phyloP scores from a whole-genome alignment of 768 basidiomycete genomes.

The Lentinula boryana region DNA sequence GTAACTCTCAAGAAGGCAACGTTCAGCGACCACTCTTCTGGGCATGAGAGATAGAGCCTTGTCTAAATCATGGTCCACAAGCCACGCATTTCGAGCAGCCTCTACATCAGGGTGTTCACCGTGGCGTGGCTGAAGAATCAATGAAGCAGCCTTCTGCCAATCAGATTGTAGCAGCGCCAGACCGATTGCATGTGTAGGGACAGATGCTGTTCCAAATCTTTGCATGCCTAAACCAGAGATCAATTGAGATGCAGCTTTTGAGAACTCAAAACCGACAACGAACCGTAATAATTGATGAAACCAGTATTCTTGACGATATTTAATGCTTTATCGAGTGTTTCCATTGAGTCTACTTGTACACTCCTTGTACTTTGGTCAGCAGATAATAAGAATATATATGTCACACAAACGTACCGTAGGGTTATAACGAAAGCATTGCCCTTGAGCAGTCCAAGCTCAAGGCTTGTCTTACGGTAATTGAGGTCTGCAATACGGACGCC shows the following conservation, averaged over 20 bases:
- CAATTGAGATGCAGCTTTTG: not conserved
- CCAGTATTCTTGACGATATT: conserved; percentile 74
- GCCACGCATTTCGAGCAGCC: conserved; percentile 80
- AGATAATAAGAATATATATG: not conserved
- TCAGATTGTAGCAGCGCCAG: conserved; percentile 83
- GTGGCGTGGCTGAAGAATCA: conserved; percentile 77
- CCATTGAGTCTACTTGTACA: conserved; percentile 70
- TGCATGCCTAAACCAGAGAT: conserved; percentile 76
- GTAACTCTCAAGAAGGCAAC: conserved; percentile 87
- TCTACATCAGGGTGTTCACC: conserved; percentile 94
- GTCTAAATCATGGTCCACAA: conserved; percentile 74
- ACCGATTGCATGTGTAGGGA: conserved; percentile 94
- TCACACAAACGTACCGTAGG: conserved; percentile 55
- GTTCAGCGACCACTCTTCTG: conserved; percentile 86
- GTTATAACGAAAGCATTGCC: conserved; percentile 96
- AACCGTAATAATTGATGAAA: conserved; percentile 98
- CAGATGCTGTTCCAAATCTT: conserved; percentile 93
- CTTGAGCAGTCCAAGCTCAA: conserved; percentile 95
- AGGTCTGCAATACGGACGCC: conserved; percentile 87
- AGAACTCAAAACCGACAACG: not conserved
- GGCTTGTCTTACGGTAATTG: conserved; percentile 70
- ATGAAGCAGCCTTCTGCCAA: conserved; percentile 81
- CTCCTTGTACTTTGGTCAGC: conserved; percentile 48
- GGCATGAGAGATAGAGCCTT: conserved; percentile 85
- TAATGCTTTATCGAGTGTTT: conserved; percentile 71